phyloP scores from a whole-genome alignment of 306 rosid species.

The Neltuma alba region DNA sequence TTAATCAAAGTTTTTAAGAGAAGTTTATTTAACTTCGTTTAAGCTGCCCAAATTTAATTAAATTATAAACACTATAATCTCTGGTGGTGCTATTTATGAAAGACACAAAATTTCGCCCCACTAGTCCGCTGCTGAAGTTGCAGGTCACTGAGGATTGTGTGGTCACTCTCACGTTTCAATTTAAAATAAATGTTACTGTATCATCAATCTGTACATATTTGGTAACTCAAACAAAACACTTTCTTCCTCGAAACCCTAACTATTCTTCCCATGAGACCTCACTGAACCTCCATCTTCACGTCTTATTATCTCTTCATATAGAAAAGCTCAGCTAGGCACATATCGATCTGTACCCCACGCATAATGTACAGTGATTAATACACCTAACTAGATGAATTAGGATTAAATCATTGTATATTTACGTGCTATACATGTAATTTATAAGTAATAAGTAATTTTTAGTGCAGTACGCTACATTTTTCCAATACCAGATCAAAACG shows the following conservation, averaged over 20 bases:
- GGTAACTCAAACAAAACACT: not conserved
- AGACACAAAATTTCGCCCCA: not conserved
- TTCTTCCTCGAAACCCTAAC: not conserved
- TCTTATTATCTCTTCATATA: not conserved
- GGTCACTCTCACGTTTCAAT: not conserved
- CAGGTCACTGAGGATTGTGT: constrained; percentile 2
- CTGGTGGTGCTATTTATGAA: not conserved
- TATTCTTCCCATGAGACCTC: not conserved
- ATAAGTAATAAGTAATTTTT: not conserved
- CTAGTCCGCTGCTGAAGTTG: not conserved
- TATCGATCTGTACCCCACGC: too few species aligned
- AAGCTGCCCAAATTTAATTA: too few species aligned
- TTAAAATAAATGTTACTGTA: not conserved
- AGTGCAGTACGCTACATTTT: not conserved
- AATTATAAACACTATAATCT: too few species aligned
- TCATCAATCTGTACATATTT: not conserved
- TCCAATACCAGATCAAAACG: not conserved
- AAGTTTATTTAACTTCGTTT: too few species aligned
- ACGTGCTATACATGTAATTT: not conserved
- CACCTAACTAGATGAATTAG: not conserved
- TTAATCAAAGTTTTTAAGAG: too few species aligned
- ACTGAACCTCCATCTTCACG: not conserved
- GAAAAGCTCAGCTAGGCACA: not conserved
- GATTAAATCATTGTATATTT: not conserved
- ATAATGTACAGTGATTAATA: not conserved